Evolutionary conservation across 805 yeast species (phyloP), one percentile per base, ranked within the genome.

Genomic region (Candida stauntonica): DNA sequence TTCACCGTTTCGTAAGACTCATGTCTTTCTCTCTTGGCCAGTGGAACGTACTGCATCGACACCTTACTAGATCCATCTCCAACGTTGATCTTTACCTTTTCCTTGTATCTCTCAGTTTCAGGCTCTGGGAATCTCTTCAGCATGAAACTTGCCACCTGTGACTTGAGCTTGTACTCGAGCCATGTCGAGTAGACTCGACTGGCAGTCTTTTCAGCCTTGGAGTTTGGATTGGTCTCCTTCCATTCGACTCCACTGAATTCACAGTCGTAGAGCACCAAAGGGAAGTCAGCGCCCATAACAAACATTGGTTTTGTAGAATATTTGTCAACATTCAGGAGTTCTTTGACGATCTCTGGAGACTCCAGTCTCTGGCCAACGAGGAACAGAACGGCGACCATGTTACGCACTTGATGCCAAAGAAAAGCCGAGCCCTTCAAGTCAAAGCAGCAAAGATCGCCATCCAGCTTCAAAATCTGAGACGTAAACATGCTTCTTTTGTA

Each of bases 321-420:
- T 28, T 61, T 64, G 4, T 66, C 67, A 1, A 76, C 63, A 51
- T 91, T 73, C 31, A 89, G 58, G 42, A 93, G 63, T 3, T 76
- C 71, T 11, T 60, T 58, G 2, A 93, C 67, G 0, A 87, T 60
- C 1, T 60, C 52, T 0, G 87, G 81, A 0, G 57, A 40, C 58
- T 93, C 99, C 16, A 75, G 68, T 13, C 67, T 67, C 59, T 88
- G 95, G 1, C 96, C 99, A 7, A 88, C 79, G 17, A 83, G 61
- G 38, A 93, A 76, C 39, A 93, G 58, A 9, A 84, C 67, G 0
- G 95, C 96, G 66, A 88, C 76, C 93, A 93, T 93, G 50, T 95
- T 88, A 41, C 99, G 74, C 15, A 93, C 99, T 61, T 93, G 99
- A 58, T 93, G 98, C 98, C 98, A 93, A 39, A 93, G 63, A 51